phyloP scores from a whole-genome alignment of 495 filamentous ascomycete species.

The Hypoxylon lienhwacheense region DNA sequence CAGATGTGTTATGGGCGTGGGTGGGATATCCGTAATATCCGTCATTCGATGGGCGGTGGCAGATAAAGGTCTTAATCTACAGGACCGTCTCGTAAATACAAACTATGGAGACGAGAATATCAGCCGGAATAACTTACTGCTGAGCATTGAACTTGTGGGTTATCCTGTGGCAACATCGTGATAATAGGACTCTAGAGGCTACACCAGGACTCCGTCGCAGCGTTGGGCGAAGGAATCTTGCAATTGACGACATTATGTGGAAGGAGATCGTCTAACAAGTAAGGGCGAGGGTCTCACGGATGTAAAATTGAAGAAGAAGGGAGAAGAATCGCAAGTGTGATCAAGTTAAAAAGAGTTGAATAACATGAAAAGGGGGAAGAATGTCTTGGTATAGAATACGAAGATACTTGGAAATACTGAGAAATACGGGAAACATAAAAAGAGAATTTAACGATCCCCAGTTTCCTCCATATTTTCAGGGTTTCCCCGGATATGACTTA shows the following conservation, averaged over 20 bases:
- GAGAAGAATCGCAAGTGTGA: constrained; percentile 1
- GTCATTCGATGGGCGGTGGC: constrained; percentile 62
- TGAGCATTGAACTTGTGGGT: constrained; percentile 40
- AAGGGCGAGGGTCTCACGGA: neutral
- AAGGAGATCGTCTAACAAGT: constrained; percentile 2
- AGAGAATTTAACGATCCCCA: neutral
- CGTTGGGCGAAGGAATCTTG: constrained; percentile 67
- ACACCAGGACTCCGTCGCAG: constrained; percentile 56
- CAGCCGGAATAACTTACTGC: constrained; percentile 44
- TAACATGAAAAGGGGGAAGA: neutral
- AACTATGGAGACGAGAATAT: constrained; percentile 2
- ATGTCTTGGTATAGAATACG: neutral
- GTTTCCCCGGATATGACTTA: constrained; percentile 23
- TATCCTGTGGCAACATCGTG: constrained; percentile 45
- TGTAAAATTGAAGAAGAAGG: neutral
- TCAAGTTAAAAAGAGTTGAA: neutral
- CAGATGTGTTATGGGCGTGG: constrained; percentile 90
- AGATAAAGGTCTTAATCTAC: constrained; percentile 63
- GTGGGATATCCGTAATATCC: constrained; percentile 71
- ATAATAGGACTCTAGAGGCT: constrained; percentile 49
- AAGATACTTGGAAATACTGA: neutral
- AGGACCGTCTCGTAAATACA: constrained; percentile 8
- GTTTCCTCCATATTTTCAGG: constrained; percentile 5
- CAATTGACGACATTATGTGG: constrained; percentile 67
- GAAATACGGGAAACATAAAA: too few species aligned